Base-by-base conservation (phyloP, 352 stramenopile genomes). In the Phytophthora lateralis region DNA sequence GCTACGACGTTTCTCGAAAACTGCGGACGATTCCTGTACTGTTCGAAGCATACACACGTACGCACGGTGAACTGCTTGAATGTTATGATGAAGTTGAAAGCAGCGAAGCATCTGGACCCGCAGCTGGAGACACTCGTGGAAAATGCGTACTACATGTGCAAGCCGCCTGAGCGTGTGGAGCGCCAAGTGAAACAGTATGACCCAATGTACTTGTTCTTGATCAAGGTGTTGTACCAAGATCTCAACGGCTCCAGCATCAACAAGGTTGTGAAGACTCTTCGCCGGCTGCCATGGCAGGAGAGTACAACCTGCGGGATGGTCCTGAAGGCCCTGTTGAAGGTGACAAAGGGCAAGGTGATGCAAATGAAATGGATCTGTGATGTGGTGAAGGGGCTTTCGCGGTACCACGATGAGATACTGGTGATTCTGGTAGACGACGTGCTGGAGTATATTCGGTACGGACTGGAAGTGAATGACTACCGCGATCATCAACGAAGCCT, bases 1-100 rank as follows among this genome's bases (percentile, higher is more conserved):
- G 90, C 95, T 3, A 99, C 96, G n/a, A 93, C 89, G 20, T 83
- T 99, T 12, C 69, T 99, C n/a, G 97, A 99, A 75, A 96, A 89
- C 54, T 98, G 95, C 61, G 97, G 97, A 1, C 84, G 96, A 12
- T 99, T 98, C 50, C 73, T 99, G 20, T 98, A 98, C 71, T 94
- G 91, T 54, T 91, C 85, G n/a, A 96, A 97, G 64, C 90, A 98
- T 67, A 98, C 96, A 15, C 91, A 97, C 60, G 72, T 78, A 27
- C 90, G 93, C 46, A 91, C 97, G 20, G 81, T 84, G 12, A 87
- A 79, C n/a, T 90, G 97, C 50, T 85, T 99, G 51, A 87, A 93
- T 27, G 88, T 96, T 30, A 98, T 99, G 88, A 97, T 98, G 85
- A 95, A 96, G 58, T 83, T 99, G 6, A 98, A 98, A 61, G 92